Evolutionary conservation across 768 basidiomycete species (phyloP).

Genomic region (Plicaturopsis crispa): DNA sequence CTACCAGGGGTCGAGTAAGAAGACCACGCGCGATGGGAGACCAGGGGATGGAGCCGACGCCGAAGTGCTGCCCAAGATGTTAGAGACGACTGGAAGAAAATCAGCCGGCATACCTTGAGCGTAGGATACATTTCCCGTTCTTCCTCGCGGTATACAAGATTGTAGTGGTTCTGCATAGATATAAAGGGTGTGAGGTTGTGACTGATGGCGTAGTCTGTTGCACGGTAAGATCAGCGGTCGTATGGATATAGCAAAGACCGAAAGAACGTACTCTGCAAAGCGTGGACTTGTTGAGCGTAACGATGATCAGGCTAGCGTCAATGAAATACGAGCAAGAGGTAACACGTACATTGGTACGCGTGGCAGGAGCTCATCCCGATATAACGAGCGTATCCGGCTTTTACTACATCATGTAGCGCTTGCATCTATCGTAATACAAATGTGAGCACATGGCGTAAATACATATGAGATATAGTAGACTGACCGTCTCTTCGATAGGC

Average conservation of each 20-base stretch:
- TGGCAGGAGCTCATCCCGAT: conserved; percentile 51
- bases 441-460: conserved; percentile 11
- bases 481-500: conserved; percentile 20
- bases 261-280: conserved; percentile 40
- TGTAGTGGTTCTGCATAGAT: conserved; percentile 66
- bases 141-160: conserved; percentile 55
- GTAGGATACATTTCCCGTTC: conserved; percentile 60
- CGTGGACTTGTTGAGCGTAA: conserved; percentile 29
- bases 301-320: neutral
- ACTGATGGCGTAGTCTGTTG: conserved; percentile 48
- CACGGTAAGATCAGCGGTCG: neutral
- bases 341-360: conserved; percentile 43
- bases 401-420: conserved; percentile 61
- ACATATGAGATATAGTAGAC: neutral
- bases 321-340: neutral
- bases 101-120: conserved; percentile 29
- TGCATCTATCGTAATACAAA: conserved; percentile 37
- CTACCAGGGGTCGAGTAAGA: conserved; percentile 30
- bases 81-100: neutral
- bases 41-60: conserved; percentile 54
- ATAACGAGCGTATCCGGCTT: conserved; percentile 56
- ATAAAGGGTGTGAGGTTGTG: conserved; percentile 57
- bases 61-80: conserved; percentile 31
- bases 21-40: conserved; percentile 49
- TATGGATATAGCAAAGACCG: conserved; percentile 1